These are phyloP conservation scores for Yamadazyma triangularis DNA, from an alignment of 1,139 yeast genomes.

Conservation along the genomic window DNA sequence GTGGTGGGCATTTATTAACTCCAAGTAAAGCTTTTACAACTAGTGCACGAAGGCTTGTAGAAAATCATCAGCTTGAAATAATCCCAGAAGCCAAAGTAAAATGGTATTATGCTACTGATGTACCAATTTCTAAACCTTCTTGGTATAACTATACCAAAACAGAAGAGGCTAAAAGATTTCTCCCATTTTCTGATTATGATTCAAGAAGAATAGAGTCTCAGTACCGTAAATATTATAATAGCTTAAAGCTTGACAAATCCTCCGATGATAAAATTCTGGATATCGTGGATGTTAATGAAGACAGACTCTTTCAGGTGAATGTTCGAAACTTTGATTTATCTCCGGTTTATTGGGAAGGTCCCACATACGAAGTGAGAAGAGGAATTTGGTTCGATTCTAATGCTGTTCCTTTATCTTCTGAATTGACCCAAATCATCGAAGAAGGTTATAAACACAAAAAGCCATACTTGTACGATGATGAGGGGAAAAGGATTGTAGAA, in stretches of 20 bases:
- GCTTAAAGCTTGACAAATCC: neutral
- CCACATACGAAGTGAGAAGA: conserved; percentile 74
- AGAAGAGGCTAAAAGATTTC: conserved; percentile 54
- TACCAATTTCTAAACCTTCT: conserved; percentile 65
- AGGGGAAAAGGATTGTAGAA: conserved; percentile 5
- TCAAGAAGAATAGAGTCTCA: conserved; percentile 51
- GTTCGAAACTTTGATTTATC: conserved; percentile 46
- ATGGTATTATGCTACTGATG: conserved; percentile 85
- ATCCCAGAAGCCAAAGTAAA: conserved; percentile 18
- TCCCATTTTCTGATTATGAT: conserved; percentile 64
- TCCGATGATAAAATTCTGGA: neutral
- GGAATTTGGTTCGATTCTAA: conserved; percentile 77
- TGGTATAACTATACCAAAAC: conserved; percentile 47
- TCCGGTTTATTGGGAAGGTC: conserved; percentile 91
- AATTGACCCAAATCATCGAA: conserved; percentile 58
- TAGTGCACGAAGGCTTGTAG: conserved; percentile 7
- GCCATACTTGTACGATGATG: conserved; percentile 23
- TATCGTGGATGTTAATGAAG: conserved; percentile 69
- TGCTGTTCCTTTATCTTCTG: conserved; percentile 54
- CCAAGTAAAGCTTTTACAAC: conserved; percentile 10
- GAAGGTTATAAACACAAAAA: conserved; percentile 37
- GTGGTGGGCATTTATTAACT: conserved; percentile 4
- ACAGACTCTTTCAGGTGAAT: conserved; percentile 71
- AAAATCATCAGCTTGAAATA: conserved; percentile 5
- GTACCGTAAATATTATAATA: conserved; percentile 2